Conservation (phyloP, 257 asterid genomes). For the Solanum raphanifolium region DNA sequence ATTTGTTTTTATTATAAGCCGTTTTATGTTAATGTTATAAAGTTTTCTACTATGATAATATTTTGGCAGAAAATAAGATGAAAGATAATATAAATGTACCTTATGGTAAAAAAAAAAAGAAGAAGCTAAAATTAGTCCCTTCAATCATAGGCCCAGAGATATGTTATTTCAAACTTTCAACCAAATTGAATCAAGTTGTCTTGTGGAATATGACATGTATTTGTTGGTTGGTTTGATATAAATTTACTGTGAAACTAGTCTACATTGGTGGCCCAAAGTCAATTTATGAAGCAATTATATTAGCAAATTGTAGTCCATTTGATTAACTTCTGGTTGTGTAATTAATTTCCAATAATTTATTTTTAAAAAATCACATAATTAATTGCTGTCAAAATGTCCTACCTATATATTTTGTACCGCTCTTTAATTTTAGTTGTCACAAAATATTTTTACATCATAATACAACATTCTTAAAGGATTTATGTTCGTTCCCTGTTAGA, state of each 20-base stretch:
- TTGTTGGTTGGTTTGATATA: neutral
- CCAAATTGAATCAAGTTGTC: neutral
- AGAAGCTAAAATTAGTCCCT: no score
- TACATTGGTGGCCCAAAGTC: neutral
- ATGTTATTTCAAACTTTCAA: neutral
- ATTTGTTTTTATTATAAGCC: neutral
- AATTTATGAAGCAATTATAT: no score
- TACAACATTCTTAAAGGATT: no score
- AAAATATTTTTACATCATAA: no score
- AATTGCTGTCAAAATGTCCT: neutral
- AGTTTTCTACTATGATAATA: no score
- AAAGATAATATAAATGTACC: neutral
- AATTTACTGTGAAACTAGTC: neutral
- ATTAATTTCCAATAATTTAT: neutral
- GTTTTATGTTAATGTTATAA: neutral
- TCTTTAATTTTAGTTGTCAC: no score
- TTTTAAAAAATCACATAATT: neutral
- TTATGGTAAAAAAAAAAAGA: neutral
- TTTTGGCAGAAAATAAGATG: neutral
- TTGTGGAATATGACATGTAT: neutral
- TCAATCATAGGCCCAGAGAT: neutral
- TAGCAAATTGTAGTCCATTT: neutral
- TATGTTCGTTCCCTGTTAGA: no score
- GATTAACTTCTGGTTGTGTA: neutral
- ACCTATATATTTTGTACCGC: neutral